Evolutionary conservation across 257 asterid species (phyloP).

Genomic region (Salvia miltiorrhiza): DNA sequence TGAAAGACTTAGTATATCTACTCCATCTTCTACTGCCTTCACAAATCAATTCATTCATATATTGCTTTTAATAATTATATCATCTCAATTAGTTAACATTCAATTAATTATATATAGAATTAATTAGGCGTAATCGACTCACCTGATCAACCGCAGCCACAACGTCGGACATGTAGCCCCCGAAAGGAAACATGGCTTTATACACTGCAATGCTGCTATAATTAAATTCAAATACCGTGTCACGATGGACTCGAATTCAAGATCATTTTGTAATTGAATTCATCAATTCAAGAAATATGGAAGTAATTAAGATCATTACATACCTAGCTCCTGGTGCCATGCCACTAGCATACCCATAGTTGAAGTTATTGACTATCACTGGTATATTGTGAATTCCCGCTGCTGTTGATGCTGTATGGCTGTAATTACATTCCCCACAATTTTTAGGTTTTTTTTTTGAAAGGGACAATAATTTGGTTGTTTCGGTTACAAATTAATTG

Average conservation of each 20-base stretch:
- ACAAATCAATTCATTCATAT: background rate
- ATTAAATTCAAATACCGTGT: no score
- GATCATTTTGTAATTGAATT: no score
- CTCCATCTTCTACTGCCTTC: slow-evolving; percentile 84
- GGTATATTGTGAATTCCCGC: slow-evolving; percentile 59
- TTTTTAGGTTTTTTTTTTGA: no score
- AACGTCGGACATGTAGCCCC: slow-evolving; percentile 74
- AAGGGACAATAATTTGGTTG: no score
- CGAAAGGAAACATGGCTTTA: slow-evolving; percentile 57
- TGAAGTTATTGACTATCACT: slow-evolving; percentile 47
- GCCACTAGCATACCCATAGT: slow-evolving; percentile 66
- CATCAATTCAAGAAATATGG: no score
- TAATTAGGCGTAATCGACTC: no score
- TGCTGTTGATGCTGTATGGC: slow-evolving; percentile 79
- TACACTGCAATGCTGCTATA: slow-evolving; percentile 70
- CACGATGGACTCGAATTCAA: no score
- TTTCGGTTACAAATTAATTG: no score
- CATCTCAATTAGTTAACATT: background rate
- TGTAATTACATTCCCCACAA: slow-evolving; percentile 18
- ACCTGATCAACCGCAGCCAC: slow-evolving; percentile 84
- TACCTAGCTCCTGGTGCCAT: slow-evolving; percentile 88
- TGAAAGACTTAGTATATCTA: slow-evolving; percentile 65
- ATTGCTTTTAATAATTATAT: background rate
- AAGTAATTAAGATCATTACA: no score
- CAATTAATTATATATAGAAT: no score